Evolutionary conservation across 768 basidiomycete genomes (phyloP), one percentile per base, ranked within the genome.

Genomic region (Gyrodon lividus): DNA sequence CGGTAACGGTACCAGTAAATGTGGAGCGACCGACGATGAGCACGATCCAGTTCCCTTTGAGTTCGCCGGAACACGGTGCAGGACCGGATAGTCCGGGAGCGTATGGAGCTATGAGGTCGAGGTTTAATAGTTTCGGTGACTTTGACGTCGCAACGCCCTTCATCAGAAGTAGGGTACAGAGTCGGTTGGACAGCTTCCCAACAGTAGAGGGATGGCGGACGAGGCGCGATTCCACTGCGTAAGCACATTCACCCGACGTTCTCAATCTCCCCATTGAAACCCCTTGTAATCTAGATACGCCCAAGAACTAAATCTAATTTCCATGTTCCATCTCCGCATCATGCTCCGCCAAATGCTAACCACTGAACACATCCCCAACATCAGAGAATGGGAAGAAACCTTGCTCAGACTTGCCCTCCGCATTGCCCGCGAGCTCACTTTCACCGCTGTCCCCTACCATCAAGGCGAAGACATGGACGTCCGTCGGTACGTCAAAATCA

Each of bases 401-500:
- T 74, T 99, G 9, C 76, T 92, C 43, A 84, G 78, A 59, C 75
- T 98, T 16, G 84, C 95, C 1, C 80, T 98, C 42, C 84, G 87
- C 35, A 89, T 96, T 39, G 91, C 94, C 3, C 83, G 84, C 19
- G 89, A 92, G 50, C 75, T 95, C 51, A 88, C 90, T 0, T 91
- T 93, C 65, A 87, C 87, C 3, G 73, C 80, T 26, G 63, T 76
- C 28, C 77, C 80, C 8, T 84, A 91, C 57, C 80, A 86, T 5
- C 86, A 91, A 64, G 92, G 92, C 2, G 90, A 93, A 59, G 89
- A 92, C 56, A 94, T 98, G 84, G 97, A 98, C 67, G 87, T 97
- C 20, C 78, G 96, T 28, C 82, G 87, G 34, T 97, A 96, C 60
- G 93, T 98, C 42, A 98, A 98, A 73, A 95, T 98, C 70, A 98